These are phyloP conservation scores for Ceratonia siliqua DNA, from an alignment of 306 rosid genomes.

Conservation along the genomic window DNA sequence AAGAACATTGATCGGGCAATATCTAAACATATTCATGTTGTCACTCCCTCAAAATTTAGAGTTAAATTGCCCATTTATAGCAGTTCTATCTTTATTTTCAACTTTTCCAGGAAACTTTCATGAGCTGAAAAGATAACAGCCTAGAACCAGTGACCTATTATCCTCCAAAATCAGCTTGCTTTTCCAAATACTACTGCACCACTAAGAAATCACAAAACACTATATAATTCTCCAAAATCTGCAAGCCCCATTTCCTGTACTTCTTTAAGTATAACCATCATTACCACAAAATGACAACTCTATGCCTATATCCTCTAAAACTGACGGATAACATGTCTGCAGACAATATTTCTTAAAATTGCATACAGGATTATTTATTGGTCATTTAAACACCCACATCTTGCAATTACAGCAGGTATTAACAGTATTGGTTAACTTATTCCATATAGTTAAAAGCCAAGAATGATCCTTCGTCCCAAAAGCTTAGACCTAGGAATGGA, in stretches of 20 bases:
- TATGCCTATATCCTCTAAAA: conserved; percentile 1
- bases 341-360: too few species aligned
- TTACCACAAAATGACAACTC: neutral
- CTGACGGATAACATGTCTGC: neutral
- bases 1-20: neutral
- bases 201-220: neutral
- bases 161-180: conserved; percentile 5
- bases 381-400: neutral
- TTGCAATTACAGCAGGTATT: neutral
- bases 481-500: neutral
- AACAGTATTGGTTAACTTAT: neutral
- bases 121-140: neutral
- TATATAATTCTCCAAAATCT: neutral
- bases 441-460: conserved; percentile 2
- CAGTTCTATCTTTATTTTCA: neutral
- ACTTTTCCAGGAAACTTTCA: neutral
- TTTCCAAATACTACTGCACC: neutral
- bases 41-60: neutral
- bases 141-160: neutral
- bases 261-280: neutral
- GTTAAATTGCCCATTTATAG: neutral
- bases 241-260: neutral
- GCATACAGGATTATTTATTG: neutral
- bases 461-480: neutral
- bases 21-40: neutral